Evolutionary conservation across 495 filamentous ascomycete species (phyloP).

Genomic region (Lineolata rhizophorae): DNA sequence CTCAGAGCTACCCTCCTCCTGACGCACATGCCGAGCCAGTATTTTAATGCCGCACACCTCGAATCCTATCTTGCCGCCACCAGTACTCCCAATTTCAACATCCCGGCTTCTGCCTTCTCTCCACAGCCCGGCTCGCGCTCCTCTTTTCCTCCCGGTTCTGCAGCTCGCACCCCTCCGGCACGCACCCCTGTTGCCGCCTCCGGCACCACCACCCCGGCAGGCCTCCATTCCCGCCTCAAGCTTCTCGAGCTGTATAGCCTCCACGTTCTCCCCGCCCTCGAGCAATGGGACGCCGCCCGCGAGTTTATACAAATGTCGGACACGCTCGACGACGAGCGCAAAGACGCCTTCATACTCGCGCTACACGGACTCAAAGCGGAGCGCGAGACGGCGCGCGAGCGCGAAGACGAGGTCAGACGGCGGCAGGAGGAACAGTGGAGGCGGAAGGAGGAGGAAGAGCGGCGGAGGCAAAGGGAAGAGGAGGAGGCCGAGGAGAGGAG

Average conservation of each 20-base stretch:
- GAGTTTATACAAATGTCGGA: slow-evolving; percentile 73
- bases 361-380: slow-evolving; percentile 37
- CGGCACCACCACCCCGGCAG: slow-evolving; percentile 56
- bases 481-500: slow-evolving; percentile 32
- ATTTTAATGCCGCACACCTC: slow-evolving; percentile 62
- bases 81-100: slow-evolving; percentile 42
- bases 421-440: slow-evolving; percentile 38
- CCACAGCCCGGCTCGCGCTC: slow-evolving; percentile 2
- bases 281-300: slow-evolving; percentile 83
- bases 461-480: slow-evolving; percentile 34
- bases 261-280: slow-evolving; percentile 74
- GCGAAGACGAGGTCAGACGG: slow-evolving; percentile 34
- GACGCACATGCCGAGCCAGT: slow-evolving; percentile 64
- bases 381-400: slow-evolving; percentile 49
- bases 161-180: no score
- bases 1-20: slow-evolving; percentile 64
- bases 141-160: no score
- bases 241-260: slow-evolving; percentile 86
- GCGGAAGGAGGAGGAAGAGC: slow-evolving; percentile 27
- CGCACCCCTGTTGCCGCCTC: not conserved
- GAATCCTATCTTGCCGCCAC: slow-evolving; percentile 77
- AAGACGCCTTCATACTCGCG: slow-evolving; percentile 63
- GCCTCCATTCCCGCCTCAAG: slow-evolving; percentile 42
- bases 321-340: slow-evolving; percentile 75
- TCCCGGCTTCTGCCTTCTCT: slow-evolving; percentile 22